phyloP scores from a whole-genome alignment of 371 early-diverging fungal species.

The Mortierella sp. region DNA sequence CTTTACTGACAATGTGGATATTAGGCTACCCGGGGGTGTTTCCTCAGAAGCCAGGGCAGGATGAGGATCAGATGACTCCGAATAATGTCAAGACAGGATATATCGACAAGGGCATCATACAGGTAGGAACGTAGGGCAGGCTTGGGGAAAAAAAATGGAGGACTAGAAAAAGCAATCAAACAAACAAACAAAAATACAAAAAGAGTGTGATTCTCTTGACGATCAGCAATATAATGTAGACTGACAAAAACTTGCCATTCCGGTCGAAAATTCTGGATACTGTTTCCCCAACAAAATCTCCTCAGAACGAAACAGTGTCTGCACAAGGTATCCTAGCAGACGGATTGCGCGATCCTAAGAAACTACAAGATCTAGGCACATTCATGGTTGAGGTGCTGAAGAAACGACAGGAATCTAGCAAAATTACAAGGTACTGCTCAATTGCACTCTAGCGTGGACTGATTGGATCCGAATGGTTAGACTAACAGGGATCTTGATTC shows the following conservation, averaged over 20 bases:
- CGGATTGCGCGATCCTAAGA: constrained; percentile 56
- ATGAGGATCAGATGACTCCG: constrained; percentile 72
- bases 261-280: too few species aligned
- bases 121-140: constrained; percentile 54
- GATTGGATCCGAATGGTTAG: too few species aligned
- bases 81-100: constrained; percentile 78
- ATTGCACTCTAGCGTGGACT: neutral
- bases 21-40: constrained; percentile 78
- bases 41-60: constrained; percentile 67
- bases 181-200: too few species aligned
- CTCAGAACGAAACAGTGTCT: constrained; percentile 50
- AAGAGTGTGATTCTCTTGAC: neutral
- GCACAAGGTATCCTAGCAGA: constrained; percentile 50
- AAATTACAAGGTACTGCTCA: constrained; percentile 60
- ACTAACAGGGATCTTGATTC: neutral
- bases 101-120: constrained; percentile 60
- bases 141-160: constrained; percentile 36
- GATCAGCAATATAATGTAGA: neutral
- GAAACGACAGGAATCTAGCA: constrained; percentile 60
- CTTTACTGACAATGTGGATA: neutral
- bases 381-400: constrained; percentile 71
- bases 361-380: constrained; percentile 60
- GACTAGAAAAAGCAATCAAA: constrained; percentile 33
- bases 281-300: too few species aligned
- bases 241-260: neutral